A percentile compares a stretch with the other conserved stretches of the same genome.
Evolutionary conservation across 1,139 yeast genomes (phyloP).

Genomic region (Keqinozyma sinolaborantium): DNA sequence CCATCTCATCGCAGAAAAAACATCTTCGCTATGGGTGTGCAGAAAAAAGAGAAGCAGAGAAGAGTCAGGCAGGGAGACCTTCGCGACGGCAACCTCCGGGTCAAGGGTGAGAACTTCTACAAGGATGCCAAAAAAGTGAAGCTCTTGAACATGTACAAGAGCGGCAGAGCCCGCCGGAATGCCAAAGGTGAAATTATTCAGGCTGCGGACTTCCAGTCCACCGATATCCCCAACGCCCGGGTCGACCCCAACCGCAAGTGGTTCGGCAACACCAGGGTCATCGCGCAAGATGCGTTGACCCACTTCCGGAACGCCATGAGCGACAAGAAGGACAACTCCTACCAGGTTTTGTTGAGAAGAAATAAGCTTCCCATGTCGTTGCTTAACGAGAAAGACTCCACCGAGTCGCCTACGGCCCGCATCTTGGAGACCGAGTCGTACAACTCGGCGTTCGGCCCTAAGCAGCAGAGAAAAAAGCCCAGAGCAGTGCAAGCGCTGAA

Average conservation of each 20-base stretch:
- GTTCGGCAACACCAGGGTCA: conserved; percentile 97
- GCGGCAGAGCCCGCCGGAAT: conserved; percentile 83
- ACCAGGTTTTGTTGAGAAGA: conserved; percentile 82
- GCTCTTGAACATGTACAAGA: conserved; percentile 87
- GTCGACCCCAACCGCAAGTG: conserved; percentile 95
- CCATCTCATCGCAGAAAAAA: conserved; percentile 10
- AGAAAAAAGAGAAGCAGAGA: conserved; percentile 86
- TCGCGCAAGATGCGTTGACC: conserved; percentile 91
- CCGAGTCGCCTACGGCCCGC: conserved; percentile 73
- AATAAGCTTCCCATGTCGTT: conserved; percentile 96
- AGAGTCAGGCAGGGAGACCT: conserved; percentile 77
- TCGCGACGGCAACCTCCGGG: conserved; percentile 87
- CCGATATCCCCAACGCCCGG: conserved; percentile 86
- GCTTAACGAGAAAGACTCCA: conserved; percentile 75
- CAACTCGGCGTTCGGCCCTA: conserved; percentile 86
- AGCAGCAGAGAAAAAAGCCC: conserved; percentile 90
- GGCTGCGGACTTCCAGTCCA: conserved; percentile 87
- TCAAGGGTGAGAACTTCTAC: conserved; percentile 96
- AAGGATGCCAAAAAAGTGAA: conserved; percentile 91
- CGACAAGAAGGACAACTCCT: conserved; percentile 79
- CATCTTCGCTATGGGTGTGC: conserved; percentile 68
- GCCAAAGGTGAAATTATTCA: conserved; percentile 81
- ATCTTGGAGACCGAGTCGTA: conserved; percentile 88
- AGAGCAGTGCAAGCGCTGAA: conserved; percentile 67
- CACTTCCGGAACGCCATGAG: conserved; percentile 96